Percentiles rank a stretch among this genome's conserved stretches.
Evolutionary conservation across 2,329 filamentous ascomycete species (phyloP).

Genomic region (Phaeophleospora eucalypticola): DNA sequence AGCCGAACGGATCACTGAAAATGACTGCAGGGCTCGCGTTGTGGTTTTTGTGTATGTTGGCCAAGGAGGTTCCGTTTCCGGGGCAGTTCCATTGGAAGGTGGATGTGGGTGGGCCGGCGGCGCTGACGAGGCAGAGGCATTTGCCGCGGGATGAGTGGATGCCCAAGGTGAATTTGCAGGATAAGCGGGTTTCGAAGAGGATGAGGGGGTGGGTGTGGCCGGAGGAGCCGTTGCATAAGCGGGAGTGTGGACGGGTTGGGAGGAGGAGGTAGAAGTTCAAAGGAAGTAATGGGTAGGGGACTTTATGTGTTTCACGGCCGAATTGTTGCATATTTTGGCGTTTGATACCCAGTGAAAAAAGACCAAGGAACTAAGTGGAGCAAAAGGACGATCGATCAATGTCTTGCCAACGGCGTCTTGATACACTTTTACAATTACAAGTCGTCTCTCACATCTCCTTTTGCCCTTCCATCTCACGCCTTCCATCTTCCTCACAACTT

Average conservation of each 20-base stretch:
- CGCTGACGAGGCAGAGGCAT: slow-evolving; percentile 66
- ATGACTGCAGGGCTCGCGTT: slow-evolving; percentile 70
- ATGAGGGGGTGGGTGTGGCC: slow-evolving; percentile 71
- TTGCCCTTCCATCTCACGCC: too few relatives aligned
- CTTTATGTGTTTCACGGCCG: too few relatives aligned
- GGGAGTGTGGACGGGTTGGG: slow-evolving; percentile 61
- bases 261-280: slow-evolving; percentile 32
- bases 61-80: slow-evolving; percentile 56
- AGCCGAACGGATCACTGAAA: slow-evolving; percentile 39
- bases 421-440: neutral
- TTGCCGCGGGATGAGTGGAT: slow-evolving; percentile 71
- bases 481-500: too few relatives aligned
- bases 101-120: slow-evolving; percentile 71
- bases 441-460: too few relatives aligned
- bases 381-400: neutral
- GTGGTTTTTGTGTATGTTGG: slow-evolving; percentile 73
- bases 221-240: slow-evolving; percentile 66
- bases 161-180: slow-evolving; percentile 65
- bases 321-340: slow-evolving; percentile 1
- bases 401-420: neutral
- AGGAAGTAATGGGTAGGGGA: slow-evolving; percentile 1
- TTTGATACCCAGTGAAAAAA: neutral
- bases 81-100: slow-evolving; percentile 61
- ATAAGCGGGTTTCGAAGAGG: slow-evolving; percentile 73
- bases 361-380: neutral